A percentile compares a stretch with the other conserved stretches of the same genome.
These are phyloP conservation scores for Podospora appendiculata DNA, from an alignment of 495 filamentous ascomycete species.

Conservation along the genomic window DNA sequence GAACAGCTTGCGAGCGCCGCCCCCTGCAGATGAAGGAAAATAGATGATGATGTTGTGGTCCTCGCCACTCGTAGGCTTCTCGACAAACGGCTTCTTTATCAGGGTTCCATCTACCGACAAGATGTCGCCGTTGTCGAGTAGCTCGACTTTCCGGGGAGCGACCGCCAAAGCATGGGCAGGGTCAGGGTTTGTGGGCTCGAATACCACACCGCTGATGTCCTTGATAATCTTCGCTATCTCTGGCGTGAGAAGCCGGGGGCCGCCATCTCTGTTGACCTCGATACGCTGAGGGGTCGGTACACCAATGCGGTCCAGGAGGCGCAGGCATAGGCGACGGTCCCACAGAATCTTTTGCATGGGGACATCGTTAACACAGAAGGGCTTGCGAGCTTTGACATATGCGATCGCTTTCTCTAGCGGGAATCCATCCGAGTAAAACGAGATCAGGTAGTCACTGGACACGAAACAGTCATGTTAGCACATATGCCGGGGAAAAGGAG, in stretches of 20 bases:
- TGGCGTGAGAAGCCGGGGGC: conserved; percentile 65
- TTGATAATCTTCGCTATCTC: conserved; percentile 74
- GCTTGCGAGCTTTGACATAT: conserved; percentile 84
- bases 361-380: conserved; percentile 94
- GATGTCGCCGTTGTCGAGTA: conserved; percentile 81
- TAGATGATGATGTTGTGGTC: conserved; percentile 99
- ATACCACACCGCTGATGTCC: conserved; percentile 67
- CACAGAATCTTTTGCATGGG: conserved; percentile 97
- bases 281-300: conserved; percentile 83
- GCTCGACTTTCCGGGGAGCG: conserved; percentile 62
- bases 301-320: conserved; percentile 77
- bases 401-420: conserved; percentile 95
- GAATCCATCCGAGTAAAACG: conserved; percentile 97
- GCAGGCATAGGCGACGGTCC: conserved; percentile 86
- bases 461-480: conserved; percentile 7
- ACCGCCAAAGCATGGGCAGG: conserved; percentile 38
- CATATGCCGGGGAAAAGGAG: neutral
- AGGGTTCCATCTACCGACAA: conserved; percentile 76
- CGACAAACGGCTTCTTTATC: conserved; percentile 91
- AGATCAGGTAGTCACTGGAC: conserved; percentile 81
- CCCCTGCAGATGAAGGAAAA: conserved; percentile 75
- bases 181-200: conserved; percentile 69
- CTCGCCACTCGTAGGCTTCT: conserved; percentile 96
- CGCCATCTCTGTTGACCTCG: conserved; percentile 93
- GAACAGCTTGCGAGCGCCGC: conserved; percentile 87